Evolutionary conservation across 78 protist genomes (phyloP).

Genomic region (Bodo saltans): DNA sequence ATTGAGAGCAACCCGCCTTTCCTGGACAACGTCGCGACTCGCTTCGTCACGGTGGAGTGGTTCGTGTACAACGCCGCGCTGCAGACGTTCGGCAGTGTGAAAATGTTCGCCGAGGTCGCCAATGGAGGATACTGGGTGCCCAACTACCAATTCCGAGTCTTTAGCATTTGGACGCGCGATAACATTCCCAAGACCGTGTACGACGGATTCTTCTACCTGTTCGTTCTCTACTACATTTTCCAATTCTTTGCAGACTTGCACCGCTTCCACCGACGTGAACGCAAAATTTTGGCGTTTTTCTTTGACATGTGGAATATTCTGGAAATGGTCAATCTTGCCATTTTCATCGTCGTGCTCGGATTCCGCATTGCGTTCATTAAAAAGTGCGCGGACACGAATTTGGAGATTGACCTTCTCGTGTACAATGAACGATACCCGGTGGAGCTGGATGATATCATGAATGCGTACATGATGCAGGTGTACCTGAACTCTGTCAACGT

Average conservation of each 20-base stretch:
- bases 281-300: neutral
- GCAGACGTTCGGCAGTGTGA: neutral
- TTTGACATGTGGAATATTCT: slow-evolving; percentile 24
- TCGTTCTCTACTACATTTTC: slow-evolving; percentile 14
- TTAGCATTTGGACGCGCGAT: neutral
- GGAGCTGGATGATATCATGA: slow-evolving; percentile 12
- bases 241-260: slow-evolving; percentile 9
- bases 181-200: slow-evolving; percentile 5
- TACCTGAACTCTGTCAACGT: neutral
- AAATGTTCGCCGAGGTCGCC: slow-evolving; percentile 2
- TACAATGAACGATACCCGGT: neutral
- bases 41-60: slow-evolving; percentile 14
- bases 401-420: neutral
- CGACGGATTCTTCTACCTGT: slow-evolving; percentile 3
- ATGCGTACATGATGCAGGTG: slow-evolving; percentile 10
- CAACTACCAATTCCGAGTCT: neutral
- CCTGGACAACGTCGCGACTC: slow-evolving; percentile 18
- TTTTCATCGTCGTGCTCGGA: slow-evolving; percentile 5
- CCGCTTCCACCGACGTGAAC: neutral
- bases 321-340: neutral
- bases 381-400: neutral
- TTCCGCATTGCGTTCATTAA: neutral
- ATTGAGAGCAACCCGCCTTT: neutral
- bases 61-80: slow-evolving; percentile 8
- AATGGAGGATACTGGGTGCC: slow-evolving; percentile 25